phyloP scores from a whole-genome alignment of 2,329 filamentous ascomycete species.

The Xylaria sp. region DNA sequence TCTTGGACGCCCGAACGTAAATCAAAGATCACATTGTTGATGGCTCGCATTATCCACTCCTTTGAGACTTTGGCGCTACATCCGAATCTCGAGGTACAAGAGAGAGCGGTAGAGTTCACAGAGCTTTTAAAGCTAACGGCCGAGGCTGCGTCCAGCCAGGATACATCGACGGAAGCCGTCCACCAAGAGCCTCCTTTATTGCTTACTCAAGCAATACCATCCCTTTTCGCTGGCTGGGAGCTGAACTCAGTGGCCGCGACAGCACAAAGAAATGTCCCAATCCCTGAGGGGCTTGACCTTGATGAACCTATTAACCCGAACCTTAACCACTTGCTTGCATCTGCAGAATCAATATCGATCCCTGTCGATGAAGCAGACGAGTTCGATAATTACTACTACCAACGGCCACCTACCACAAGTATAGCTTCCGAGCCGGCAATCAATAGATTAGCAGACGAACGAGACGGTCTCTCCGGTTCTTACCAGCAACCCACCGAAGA shows the following conservation, averaged over 20 bases:
- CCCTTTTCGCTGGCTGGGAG: slow-evolving; percentile 82
- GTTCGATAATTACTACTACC: slow-evolving; percentile 69
- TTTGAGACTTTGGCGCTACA: slow-evolving; percentile 79
- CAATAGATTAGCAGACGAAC: slow-evolving; percentile 50
- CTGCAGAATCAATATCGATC: slow-evolving; percentile 53
- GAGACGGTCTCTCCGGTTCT: slow-evolving; percentile 52
- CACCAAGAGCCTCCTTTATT: slow-evolving; percentile 76
- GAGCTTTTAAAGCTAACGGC: slow-evolving; percentile 86
- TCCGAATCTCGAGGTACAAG: slow-evolving; percentile 90
- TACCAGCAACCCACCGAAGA: slow-evolving; percentile 67
- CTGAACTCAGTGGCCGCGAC: slow-evolving; percentile 85
- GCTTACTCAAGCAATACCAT: slow-evolving; percentile 87
- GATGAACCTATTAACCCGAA: slow-evolving; percentile 81
- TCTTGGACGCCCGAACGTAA: slow-evolving; percentile 76
- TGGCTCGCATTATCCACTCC: slow-evolving; percentile 80
- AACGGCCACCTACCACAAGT: slow-evolving; percentile 54
- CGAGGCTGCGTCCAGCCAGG: slow-evolving; percentile 75
- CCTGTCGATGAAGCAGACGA: slow-evolving; percentile 62
- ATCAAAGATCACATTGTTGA: slow-evolving; percentile 73
- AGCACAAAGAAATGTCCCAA: slow-evolving; percentile 84
- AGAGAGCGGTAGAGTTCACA: slow-evolving; percentile 88
- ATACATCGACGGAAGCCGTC: slow-evolving; percentile 54
- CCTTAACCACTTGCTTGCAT: slow-evolving; percentile 67
- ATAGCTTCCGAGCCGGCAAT: slow-evolving; percentile 61
- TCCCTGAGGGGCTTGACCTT: slow-evolving; percentile 75